A percentile compares a stretch with the other conserved stretches of the same genome.
Conservation (phyloP, 345 rosid genomes). For the Limnanthes douglasii region DNA sequence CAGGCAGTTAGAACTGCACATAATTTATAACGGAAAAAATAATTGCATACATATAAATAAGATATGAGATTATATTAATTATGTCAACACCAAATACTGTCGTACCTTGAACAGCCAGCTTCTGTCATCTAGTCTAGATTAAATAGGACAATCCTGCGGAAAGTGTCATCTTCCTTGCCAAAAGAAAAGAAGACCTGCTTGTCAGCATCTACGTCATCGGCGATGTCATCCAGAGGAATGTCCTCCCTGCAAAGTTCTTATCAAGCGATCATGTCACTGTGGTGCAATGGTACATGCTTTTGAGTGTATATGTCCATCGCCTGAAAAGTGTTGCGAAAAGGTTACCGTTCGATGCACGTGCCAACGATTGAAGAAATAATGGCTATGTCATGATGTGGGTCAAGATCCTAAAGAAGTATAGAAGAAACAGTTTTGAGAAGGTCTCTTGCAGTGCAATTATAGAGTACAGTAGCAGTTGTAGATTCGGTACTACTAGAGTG, state of each 20-base stretch:
- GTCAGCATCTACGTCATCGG: conserved; percentile 60
- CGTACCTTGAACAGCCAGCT: conserved; percentile 39
- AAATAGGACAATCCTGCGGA: conserved; percentile 50
- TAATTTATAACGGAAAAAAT: too few species aligned
- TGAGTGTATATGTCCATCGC: conserved; percentile 71
- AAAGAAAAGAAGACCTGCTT: conserved; percentile 64
- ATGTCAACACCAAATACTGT: conserved; percentile 55
- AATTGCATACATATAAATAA: too few species aligned
- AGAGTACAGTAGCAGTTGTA: too few species aligned
- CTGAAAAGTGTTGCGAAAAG: conserved; percentile 84
- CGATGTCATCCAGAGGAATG: conserved; percentile 72
- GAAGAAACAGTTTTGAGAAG: conserved; percentile 57
- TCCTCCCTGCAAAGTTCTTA: conserved; percentile 64
- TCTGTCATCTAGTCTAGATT: conserved; percentile 13
- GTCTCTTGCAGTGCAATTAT: conserved; percentile 70
- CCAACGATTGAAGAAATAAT: conserved; percentile 69
- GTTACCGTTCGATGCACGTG: conserved; percentile 72
- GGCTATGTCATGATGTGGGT: conserved; percentile 70
- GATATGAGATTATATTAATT: too few species aligned
- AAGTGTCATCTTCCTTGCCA: conserved; percentile 68
- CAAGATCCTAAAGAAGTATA: conserved; percentile 45
- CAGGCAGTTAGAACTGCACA: too few species aligned
- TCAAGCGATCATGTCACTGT: conserved; percentile 82
- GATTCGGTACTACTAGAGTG: too few species aligned
- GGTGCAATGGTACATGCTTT: conserved; percentile 84